Evolutionary conservation across 2,329 filamentous ascomycete species (phyloP).

Genomic region (Myriosclerotinia scirpicola): DNA sequence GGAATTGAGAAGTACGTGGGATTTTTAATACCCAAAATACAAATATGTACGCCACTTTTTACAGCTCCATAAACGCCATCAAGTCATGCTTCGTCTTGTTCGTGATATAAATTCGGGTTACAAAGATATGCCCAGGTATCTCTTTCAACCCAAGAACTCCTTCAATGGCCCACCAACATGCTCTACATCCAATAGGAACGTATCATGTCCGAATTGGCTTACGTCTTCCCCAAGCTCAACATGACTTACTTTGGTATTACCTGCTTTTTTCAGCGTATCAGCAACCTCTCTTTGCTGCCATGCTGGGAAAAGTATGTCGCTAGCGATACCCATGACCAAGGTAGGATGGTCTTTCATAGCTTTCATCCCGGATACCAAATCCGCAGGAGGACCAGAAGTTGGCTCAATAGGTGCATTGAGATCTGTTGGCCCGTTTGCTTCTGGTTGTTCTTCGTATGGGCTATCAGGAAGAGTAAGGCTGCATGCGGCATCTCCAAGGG

Average conservation of each 20-base stretch:
- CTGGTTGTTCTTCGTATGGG: constrained; percentile 82
- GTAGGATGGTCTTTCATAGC: constrained; percentile 74
- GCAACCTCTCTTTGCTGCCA: constrained; percentile 98
- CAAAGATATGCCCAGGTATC: not conserved
- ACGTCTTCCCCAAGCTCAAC: constrained; percentile 91
- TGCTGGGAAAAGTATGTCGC: constrained; percentile 93
- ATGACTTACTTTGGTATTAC: constrained; percentile 81
- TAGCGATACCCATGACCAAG: constrained; percentile 89
- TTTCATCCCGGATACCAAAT: constrained; percentile 74
- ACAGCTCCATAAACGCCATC: constrained; percentile 20
- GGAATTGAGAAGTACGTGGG: not conserved
- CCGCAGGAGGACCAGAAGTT: constrained; percentile 64
- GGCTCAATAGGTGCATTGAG: constrained; percentile 39
- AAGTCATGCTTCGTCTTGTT: constrained; percentile 18
- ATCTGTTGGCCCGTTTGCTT: constrained; percentile 45
- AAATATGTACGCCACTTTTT: constrained; percentile 20
- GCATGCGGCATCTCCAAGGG: constrained; percentile 53
- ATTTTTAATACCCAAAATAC: not conserved
- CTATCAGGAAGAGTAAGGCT: constrained; percentile 77
- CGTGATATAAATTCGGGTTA: constrained; percentile 7
- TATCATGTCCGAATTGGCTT: constrained; percentile 94
- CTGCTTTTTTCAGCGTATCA: constrained; percentile 71
- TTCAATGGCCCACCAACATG: constrained; percentile 84
- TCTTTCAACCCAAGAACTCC: constrained; percentile 62
- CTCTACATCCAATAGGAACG: constrained; percentile 88